Base-by-base conservation (phyloP, 2,329 filamentous ascomycete genomes). In the Exophiala mesophila region DNA sequence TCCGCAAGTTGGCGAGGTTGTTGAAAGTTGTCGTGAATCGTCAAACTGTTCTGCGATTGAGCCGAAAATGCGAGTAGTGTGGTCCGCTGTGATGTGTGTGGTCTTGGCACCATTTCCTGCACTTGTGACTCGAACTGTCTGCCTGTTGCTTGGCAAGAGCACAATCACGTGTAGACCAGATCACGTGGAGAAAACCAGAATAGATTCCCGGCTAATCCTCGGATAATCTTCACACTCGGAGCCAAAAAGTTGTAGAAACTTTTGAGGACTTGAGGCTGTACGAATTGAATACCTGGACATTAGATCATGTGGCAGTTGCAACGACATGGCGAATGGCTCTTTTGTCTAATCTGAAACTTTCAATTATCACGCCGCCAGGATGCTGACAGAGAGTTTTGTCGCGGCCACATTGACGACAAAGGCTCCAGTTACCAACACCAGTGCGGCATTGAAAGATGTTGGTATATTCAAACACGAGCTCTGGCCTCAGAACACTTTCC, bases 381-480 rank as follows among this genome's bases (percentile, higher is more conserved):
- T 73, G 70, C 65, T 72, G 44, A 69, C 68, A 28, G 69, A 72
- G 60, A 66, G 62, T 45, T 71, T 72, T 39, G 53, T 72, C 43
- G 67, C 65, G 45, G 68, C 70, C 44, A 65, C 67, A 16, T 54
- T 67, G 52, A 65, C 65, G 30, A 38, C 53, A 33, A 57, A 61
- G 28, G 68, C 67, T 55, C 32, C 47, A 26, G 38, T 32, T 16
- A 52, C 59, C 34, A 61, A 66, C 52, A 54, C 71, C 2, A 70
- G 71, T 23, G 66, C 72, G 39, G 65, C 72, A 19, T 66, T 76
- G 39, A 79, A 90, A 65, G 88, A 96, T 67, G 82, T 88, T 36
- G 88, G 86, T 56, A 88, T 97, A 60, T 92, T 94, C 67, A 66
- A 85, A 42, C 85, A 95, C 64, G 82, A 88, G 50, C 76, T 88